Conservation (phyloP, 2,329 filamentous ascomycete genomes). For the Ceratocystis eucalypticola region DNA sequence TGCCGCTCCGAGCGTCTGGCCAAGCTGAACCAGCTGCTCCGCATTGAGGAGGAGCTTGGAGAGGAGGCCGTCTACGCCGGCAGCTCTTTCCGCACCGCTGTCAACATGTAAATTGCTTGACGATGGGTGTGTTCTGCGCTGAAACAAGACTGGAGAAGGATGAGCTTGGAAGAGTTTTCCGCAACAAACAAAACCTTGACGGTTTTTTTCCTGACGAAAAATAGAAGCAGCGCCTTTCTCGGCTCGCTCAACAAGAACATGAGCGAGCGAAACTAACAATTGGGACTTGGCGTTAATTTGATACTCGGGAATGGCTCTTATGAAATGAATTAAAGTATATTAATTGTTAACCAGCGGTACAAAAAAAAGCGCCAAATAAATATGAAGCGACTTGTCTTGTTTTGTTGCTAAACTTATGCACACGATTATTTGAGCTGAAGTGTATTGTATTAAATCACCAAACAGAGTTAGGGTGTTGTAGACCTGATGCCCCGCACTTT, state of each 20-base stretch:
- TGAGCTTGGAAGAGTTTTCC: conserved; percentile 18
- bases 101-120: conserved; percentile 57
- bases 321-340: conserved; percentile 13
- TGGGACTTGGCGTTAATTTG: conserved; percentile 10
- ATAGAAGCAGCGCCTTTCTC: conserved; percentile 11
- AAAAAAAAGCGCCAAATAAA: conserved; percentile 16
- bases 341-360: conserved; percentile 18
- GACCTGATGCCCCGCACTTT: not conserved
- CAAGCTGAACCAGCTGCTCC: conserved; percentile 99
- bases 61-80: conserved; percentile 85
- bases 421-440: not conserved
- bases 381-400: not conserved
- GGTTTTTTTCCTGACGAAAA: conserved; percentile 14
- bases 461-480: not conserved
- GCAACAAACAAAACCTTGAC: conserved; percentile 15
- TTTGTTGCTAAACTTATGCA: not conserved
- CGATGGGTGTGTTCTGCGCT: conserved; percentile 1
- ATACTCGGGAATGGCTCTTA: conserved; percentile 16
- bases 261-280: conserved; percentile 7
- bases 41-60: conserved; percentile 98
- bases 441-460: not conserved
- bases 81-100: conserved; percentile 76
- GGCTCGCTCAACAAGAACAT: not conserved
- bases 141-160: conserved; percentile 12
- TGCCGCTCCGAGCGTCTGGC: conserved; percentile 94